Base-by-base conservation (phyloP, 768 basidiomycete genomes). In the Naganishia vaughanmartiniae region DNA sequence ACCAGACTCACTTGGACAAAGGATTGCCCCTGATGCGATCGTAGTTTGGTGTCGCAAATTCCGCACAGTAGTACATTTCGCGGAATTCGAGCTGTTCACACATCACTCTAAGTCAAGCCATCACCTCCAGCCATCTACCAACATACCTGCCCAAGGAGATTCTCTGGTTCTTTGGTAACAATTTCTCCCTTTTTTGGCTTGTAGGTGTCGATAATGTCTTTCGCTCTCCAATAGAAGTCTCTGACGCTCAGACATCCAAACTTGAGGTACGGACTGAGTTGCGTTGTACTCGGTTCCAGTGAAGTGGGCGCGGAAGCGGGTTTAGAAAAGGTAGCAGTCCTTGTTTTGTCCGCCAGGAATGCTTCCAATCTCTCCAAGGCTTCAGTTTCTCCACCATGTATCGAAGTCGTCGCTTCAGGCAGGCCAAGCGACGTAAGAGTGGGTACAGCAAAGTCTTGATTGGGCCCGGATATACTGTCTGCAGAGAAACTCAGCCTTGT, bases 241-340 rank as follows among this genome's bases (percentile, higher is more conserved):
- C 82, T 66, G 0, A 82, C 74, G 33, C 79, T 78, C 14, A 83
- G 67, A 67, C 80, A 80, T 24, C 82, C 82, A 58, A 83, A 83
- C 67, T 82, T 83, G 67, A 79, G 65, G 70, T 80, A 79, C 1
- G 79, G 80, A 46, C 71, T 73, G 7, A 82, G 69, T 11, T 79
- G 63, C 4, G 82, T 81, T 17, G 80, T 79, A 34, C 67, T 71
- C 0, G 81, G 79, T 74, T 82, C 80, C 36, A 80, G 72, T 4
- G 75, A 76, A 7, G 81, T 81, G 2, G 82, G 82, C 6, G 76
- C 73, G 4, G 82, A 80, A 26, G 76, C 73, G 0, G 82, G 82
- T 73, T 83, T 83, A 7, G 79, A 77, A 73, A 83, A 83, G n/a
- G 73, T 76, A 7, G 80, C 79, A n/a, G 81, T 77, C 54, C 75